These are phyloP conservation scores for Rhynchosporium graminicola DNA, from an alignment of 2,329 filamentous ascomycete species.

Conservation along the genomic window DNA sequence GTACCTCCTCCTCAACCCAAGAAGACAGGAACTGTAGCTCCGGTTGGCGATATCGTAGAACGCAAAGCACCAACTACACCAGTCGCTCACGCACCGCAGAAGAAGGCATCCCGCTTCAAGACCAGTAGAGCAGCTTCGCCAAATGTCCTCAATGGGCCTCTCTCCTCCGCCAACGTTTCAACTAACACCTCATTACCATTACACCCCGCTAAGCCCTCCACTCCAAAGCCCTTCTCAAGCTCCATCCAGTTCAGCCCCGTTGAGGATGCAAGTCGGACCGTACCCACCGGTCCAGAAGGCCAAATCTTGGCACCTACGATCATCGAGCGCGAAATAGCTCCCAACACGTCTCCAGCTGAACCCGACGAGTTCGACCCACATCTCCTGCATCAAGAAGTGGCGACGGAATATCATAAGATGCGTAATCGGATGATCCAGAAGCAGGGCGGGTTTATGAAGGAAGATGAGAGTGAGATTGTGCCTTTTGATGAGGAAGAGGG, in stretches of 20 bases:
- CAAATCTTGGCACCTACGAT: conserved; percentile 60
- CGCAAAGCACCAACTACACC: conserved; percentile 32
- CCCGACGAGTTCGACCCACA: conserved; percentile 72
- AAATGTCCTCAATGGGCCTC: conserved; percentile 27
- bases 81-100: conserved; percentile 31
- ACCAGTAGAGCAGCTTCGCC: conserved; percentile 20
- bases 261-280: conserved; percentile 26
- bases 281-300: conserved; percentile 43
- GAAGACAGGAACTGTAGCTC: conserved; percentile 33
- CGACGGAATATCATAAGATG: conserved; percentile 78
- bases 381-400: conserved; percentile 74
- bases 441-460: conserved; percentile 77
- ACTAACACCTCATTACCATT: conserved; percentile 26
- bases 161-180: conserved; percentile 28
- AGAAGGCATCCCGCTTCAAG: conserved; percentile 44
- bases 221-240: conserved; percentile 33
- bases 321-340: conserved; percentile 52
- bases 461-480: conserved; percentile 64
- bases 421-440: conserved; percentile 81
- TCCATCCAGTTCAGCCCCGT: conserved; percentile 34
- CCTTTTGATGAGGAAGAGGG: conserved; percentile 67
- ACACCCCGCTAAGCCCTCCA: conserved; percentile 31
- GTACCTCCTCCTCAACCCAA: conserved; percentile 24
- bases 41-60: conserved; percentile 52
- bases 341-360: conserved; percentile 42